Base-by-base conservation (phyloP, 1,284 basidiomycete species). In the Cryptococcus sp. region DNA sequence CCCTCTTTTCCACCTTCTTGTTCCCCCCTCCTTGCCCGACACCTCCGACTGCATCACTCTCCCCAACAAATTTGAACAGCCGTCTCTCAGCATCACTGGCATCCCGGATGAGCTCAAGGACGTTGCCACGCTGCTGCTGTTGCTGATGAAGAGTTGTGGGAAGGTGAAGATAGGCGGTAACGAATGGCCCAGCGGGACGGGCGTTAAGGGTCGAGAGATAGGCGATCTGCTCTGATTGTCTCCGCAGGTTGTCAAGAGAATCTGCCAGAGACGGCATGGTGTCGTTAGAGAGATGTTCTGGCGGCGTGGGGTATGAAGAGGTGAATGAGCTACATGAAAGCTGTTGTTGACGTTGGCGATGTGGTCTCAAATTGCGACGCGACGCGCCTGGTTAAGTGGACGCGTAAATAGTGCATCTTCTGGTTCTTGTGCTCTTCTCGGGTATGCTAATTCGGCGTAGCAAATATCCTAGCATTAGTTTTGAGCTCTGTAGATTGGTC, bases 61-160 rank as follows among this genome's bases (percentile, higher is more conserved):
- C 72, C 5, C 72, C 71, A 7, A 75, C 59, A 52, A 70, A 71
- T 28, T 66, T 69, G 67, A 73, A 78, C 18, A 76, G 59, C 36
- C 70, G 52, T 9, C 56, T 54, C 58, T 78, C 76, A 36, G 68
- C 57, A 4, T 68, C 64, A 33, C 62, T 57, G 13, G 72, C 69
- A 59, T 77, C 76, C 9, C 76, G 65, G 42, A 77, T 74, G n/a
- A 74, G 62, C 4, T 52, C 40, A 4, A 69, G 57, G 2, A 77
- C 57, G 39, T 55, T 63, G 3, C 61, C 52, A 4, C 44, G 53
- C 37, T 55, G 38, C 23, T 44, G 18, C 16, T 21, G 46, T 15
- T 28, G 20, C n/a, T 47, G 33, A 9, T 47, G 36, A 21, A 40
- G 45, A 23, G 55, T 23, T 18, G 52, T 15, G 16, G 55, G 59